phyloP scores from a whole-genome alignment of 306 rosid species.

The Cucurbita ficifolia region DNA sequence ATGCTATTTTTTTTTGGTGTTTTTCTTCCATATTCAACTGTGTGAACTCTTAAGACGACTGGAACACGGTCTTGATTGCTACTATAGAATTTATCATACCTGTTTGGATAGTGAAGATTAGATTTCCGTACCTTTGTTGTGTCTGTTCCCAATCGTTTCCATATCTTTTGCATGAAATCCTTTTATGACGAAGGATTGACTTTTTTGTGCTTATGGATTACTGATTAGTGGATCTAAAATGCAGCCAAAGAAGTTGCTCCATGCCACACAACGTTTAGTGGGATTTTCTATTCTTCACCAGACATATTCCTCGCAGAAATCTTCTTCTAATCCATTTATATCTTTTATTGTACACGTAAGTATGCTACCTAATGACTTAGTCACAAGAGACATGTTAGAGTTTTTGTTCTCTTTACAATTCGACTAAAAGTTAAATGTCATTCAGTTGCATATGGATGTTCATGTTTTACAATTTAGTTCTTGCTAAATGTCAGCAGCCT shows the following conservation, averaged over 20 bases:
- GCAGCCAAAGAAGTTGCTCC: constrained; percentile 36
- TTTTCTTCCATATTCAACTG: neutral
- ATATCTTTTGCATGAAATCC: neutral
- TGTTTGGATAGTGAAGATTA: neutral
- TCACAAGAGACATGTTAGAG: neutral
- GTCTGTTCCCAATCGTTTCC: neutral
- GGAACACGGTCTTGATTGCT: neutral
- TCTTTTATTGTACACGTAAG: constrained; percentile 52
- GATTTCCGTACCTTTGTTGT: neutral
- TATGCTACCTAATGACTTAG: neutral
- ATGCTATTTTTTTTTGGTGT: neutral
- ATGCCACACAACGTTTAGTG: constrained; percentile 44
- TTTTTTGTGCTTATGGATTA: neutral
- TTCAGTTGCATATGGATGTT: neutral
- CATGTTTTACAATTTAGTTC: neutral
- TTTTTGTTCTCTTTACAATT: neutral
- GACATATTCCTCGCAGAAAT: constrained; percentile 57
- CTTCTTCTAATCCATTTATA: constrained; percentile 67
- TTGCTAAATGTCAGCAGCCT: neutral
- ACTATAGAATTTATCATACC: neutral
- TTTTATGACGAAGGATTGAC: neutral
- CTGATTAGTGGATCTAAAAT: neutral
- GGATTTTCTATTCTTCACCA: constrained; percentile 61
- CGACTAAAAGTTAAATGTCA: neutral
- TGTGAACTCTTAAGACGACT: neutral